Conservation (phyloP, 1,284 basidiomycete genomes). For the Puccinia triticina region DNA sequence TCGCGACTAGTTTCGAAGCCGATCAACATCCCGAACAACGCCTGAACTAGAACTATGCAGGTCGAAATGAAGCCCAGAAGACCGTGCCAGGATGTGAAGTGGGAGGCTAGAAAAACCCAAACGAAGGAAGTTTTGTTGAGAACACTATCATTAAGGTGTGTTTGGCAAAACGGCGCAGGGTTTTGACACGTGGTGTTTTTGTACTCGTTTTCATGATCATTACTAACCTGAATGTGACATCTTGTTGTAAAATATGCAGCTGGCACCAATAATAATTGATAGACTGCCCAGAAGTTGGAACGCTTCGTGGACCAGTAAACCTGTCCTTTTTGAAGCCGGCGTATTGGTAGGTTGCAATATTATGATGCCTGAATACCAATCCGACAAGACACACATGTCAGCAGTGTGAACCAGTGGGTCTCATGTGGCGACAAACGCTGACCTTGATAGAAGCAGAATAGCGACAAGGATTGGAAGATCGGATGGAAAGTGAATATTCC, state of each 20-base stretch:
- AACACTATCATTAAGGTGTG: not conserved
- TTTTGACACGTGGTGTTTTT: not conserved
- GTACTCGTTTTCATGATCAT: no score
- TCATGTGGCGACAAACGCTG: not conserved
- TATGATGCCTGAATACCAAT: conserved; percentile 35
- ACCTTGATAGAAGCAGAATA: conserved; percentile 50
- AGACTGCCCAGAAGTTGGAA: conserved; percentile 48
- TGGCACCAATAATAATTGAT: conserved; percentile 28
- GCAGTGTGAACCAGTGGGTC: not conserved
- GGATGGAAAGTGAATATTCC: conserved; percentile 51
- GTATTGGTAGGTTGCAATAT: conserved; percentile 45
- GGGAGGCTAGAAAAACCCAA: conserved; percentile 19
- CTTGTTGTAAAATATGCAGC: conserved; percentile 44
- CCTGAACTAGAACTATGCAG: conserved; percentile 28
- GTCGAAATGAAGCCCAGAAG: conserved; percentile 39
- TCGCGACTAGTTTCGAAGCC: conserved; percentile 40
- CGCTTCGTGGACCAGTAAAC: conserved; percentile 33
- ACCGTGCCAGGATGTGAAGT: conserved; percentile 51
- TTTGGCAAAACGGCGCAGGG: not conserved
- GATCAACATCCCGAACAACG: conserved; percentile 43
- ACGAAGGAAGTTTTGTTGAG: not conserved
- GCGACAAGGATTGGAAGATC: conserved; percentile 45
- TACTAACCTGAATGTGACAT: conserved; percentile 39
- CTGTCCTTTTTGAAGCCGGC: conserved; percentile 31
- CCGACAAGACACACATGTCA: not conserved